Percentiles rank a stretch among this genome's conserved stretches.
These are phyloP conservation scores for Hyaloscypha finlandica DNA, from an alignment of 495 filamentous ascomycete species.

Conservation along the genomic window DNA sequence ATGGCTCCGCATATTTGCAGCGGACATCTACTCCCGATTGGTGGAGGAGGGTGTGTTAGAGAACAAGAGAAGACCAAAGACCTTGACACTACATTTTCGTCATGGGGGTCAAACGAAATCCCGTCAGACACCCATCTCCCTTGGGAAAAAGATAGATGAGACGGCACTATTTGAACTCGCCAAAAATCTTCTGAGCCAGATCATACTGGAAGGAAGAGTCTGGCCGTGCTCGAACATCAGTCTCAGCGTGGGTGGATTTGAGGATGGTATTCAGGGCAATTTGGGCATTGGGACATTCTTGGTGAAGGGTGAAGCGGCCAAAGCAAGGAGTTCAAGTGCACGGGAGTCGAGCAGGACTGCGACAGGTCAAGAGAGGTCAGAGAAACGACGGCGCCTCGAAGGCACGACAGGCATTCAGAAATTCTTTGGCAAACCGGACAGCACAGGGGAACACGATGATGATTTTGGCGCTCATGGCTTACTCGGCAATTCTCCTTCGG, in stretches of 20 bases:
- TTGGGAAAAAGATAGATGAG: conserved; percentile 72
- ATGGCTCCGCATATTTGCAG: conserved; percentile 91
- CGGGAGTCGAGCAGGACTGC: conserved; percentile 15
- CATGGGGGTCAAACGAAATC: conserved; percentile 70
- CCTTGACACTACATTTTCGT: conserved; percentile 79
- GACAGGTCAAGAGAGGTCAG: conserved; percentile 37
- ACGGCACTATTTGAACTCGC: conserved; percentile 74
- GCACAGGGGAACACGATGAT: conserved; percentile 27
- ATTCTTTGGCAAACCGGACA: conserved; percentile 51
- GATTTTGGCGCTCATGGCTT: conserved; percentile 27
- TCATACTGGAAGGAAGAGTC: conserved; percentile 70
- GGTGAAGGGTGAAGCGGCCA: conserved; percentile 74
- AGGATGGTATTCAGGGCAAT: conserved; percentile 82
- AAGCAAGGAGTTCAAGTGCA: conserved; percentile 42
- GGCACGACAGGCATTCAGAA: conserved; percentile 52
- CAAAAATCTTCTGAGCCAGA: conserved; percentile 72
- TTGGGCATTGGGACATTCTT: conserved; percentile 84
- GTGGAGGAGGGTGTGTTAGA: conserved; percentile 92
- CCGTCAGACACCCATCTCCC: conserved; percentile 73
- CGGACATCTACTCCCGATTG: conserved; percentile 87
- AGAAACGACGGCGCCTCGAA: conserved; percentile 54
- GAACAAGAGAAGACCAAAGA: conserved; percentile 82
- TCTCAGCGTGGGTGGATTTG: conserved; percentile 84
- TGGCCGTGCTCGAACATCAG: conserved; percentile 90
- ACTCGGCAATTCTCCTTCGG: conserved; percentile 23